A percentile compares a stretch with the other conserved stretches of the same genome.
Evolutionary conservation across 495 filamentous ascomycete species (phyloP).

Genomic region (Neohortaea acidophila): DNA sequence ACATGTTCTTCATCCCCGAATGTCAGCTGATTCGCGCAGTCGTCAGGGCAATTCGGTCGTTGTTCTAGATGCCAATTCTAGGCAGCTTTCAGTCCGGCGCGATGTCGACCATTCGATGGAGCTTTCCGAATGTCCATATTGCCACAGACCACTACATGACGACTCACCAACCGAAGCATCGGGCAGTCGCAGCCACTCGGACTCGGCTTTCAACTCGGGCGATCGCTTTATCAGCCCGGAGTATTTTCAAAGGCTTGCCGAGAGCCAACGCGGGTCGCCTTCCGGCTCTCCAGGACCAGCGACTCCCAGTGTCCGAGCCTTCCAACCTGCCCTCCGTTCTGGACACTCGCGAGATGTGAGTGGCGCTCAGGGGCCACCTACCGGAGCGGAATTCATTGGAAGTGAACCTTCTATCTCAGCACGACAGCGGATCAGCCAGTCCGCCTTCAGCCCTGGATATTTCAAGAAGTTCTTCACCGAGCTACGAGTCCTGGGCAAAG

Average conservation of each 20-base stretch:
- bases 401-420: conserved; percentile 32
- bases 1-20: neutral
- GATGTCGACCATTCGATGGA: conserved; percentile 36
- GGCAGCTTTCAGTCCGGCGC: conserved; percentile 66
- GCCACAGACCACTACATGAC: conserved; percentile 61
- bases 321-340: conserved; percentile 22
- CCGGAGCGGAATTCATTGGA: conserved; percentile 38
- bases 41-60: conserved; percentile 88
- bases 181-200: conserved; percentile 9
- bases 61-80: conserved; percentile 70
- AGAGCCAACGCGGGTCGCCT: conserved; percentile 27
- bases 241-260: conserved; percentile 86
- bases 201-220: conserved; percentile 20
- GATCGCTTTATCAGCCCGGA: conserved; percentile 68
- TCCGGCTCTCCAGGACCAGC: conserved; percentile 27
- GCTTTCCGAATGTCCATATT: conserved; percentile 67
- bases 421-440: conserved; percentile 56
- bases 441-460: conserved; percentile 80
- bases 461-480: conserved; percentile 85
- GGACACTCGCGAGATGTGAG: conserved; percentile 21
- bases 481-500: conserved; percentile 68
- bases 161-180: conserved; percentile 28
- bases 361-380: conserved; percentile 9
- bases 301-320: conserved; percentile 33
- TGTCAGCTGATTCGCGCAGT: conserved; percentile 31